Percentiles rank a stretch among this genome's conserved stretches.
Conservation (phyloP, 2,329 filamentous ascomycete genomes). For the Botrytis tulipae region DNA sequence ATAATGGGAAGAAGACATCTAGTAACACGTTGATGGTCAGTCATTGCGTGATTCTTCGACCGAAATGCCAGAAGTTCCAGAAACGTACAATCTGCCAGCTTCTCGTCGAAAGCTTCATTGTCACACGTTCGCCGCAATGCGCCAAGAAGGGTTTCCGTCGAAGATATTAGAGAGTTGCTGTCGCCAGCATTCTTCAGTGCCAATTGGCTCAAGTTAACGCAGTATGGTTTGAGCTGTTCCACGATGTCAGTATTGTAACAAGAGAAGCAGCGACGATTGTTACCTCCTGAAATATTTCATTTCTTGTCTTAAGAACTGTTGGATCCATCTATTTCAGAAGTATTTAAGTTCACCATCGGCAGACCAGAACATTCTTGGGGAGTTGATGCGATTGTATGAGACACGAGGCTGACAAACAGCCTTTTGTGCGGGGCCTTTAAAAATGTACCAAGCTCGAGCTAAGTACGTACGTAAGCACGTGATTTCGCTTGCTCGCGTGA, state of each 20-base stretch:
- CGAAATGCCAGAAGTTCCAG: conserved; percentile 40
- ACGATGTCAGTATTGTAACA: not conserved
- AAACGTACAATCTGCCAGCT: conserved; percentile 90
- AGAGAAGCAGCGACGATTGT: not conserved
- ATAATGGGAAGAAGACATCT: conserved; percentile 86
- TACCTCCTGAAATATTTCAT: conserved; percentile 39
- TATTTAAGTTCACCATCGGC: not conserved
- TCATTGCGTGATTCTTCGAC: not conserved
- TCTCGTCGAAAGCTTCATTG: conserved; percentile 65
- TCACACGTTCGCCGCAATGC: conserved; percentile 44
- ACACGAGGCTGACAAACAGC: conserved; percentile 12
- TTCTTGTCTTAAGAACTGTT: conserved; percentile 33
- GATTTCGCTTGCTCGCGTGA: not conserved
- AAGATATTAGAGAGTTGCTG: conserved; percentile 44
- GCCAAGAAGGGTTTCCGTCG: conserved; percentile 47
- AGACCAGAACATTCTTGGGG: conserved; percentile 6
- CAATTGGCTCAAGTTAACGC: conserved; percentile 58
- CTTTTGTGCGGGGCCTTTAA: conserved; percentile 3
- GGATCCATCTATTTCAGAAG: conserved; percentile 31
- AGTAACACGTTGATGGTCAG: not conserved
- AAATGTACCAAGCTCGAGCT: not conserved
- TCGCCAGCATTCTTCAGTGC: conserved; percentile 50
- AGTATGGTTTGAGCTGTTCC: conserved; percentile 59
- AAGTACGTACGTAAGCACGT: not conserved
- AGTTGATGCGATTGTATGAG: not conserved